Conservation (phyloP, 1,139 yeast genomes). For the Saccharomyces hybrid region DNA sequence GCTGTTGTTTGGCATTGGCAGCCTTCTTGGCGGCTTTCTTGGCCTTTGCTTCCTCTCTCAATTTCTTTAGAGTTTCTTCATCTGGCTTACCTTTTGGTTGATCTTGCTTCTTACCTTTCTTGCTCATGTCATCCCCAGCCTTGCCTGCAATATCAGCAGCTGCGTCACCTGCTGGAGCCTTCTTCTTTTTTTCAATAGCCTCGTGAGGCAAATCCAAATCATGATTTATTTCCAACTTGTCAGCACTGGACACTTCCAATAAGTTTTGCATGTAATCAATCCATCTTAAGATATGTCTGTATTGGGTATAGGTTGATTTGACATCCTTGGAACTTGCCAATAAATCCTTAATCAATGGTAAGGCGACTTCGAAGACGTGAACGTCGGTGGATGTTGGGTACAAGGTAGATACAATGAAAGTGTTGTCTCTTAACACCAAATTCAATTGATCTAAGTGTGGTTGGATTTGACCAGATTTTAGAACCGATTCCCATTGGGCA, state of each 20-base stretch:
- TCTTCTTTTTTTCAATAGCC: too few species aligned
- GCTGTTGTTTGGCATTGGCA: conserved; percentile 50
- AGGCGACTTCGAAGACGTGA: conserved; percentile 55
- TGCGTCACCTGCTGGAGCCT: too few species aligned
- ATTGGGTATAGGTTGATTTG: conserved; percentile 38
- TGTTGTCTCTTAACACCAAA: conserved; percentile 56
- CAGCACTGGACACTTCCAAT: conserved; percentile 47
- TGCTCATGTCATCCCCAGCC: conserved; percentile 27
- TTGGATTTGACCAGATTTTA: conserved; percentile 48
- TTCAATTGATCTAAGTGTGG: conserved; percentile 56
- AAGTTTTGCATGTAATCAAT: conserved; percentile 71
- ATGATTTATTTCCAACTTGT: too few species aligned
- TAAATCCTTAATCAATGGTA: conserved; percentile 55
- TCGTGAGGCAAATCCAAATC: too few species aligned
- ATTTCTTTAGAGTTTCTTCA: conserved; percentile 56
- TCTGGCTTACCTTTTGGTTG: conserved; percentile 41
- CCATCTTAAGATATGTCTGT: conserved; percentile 91
- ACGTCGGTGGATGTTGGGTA: conserved; percentile 63
- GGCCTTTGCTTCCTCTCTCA: conserved; percentile 62
- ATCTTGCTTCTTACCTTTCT: conserved; percentile 33
- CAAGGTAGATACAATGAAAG: conserved; percentile 59
- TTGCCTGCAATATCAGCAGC: conserved; percentile 30
- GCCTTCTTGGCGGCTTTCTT: conserved; percentile 73
- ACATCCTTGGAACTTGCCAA: conserved; percentile 34
- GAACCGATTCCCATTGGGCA: conserved; percentile 73